phyloP scores from a whole-genome alignment of 768 basidiomycete genomes.

The Hortiboletus flavorubellus region DNA sequence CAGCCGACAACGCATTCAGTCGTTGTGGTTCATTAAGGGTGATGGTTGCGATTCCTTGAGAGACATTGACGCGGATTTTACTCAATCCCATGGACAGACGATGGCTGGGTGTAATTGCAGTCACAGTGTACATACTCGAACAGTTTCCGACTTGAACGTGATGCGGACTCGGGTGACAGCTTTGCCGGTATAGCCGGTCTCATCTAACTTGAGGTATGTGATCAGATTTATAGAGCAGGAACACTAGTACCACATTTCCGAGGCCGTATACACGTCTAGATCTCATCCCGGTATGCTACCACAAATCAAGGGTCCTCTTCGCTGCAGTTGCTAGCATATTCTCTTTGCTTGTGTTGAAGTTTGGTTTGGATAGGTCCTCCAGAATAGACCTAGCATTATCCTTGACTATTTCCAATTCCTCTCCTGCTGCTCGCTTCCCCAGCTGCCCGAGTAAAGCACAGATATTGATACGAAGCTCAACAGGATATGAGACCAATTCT shows the following conservation, averaged over 20 bases:
- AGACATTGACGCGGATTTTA: slow-evolving; percentile 45
- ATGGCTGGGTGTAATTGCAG: no score
- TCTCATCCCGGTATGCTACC: slow-evolving; percentile 6
- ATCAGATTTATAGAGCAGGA: background rate
- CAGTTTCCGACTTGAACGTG: background rate
- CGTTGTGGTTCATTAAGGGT: slow-evolving; percentile 59
- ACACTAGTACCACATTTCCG: background rate
- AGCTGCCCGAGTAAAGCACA: slow-evolving; percentile 71
- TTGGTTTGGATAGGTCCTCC: slow-evolving; percentile 42
- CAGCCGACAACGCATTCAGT: slow-evolving; percentile 56
- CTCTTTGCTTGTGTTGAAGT: slow-evolving; percentile 33
- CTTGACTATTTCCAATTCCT: slow-evolving; percentile 49
- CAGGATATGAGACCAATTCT: slow-evolving; percentile 48
- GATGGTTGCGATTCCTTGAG: slow-evolving; percentile 62
- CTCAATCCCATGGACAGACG: slow-evolving; percentile 32
- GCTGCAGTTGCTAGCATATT: slow-evolving; percentile 37
- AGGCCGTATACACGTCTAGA: background rate
- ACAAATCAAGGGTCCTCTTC: slow-evolving; percentile 41
- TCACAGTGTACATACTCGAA: no score
- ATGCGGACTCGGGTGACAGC: background rate
- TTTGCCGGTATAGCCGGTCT: slow-evolving; percentile 10
- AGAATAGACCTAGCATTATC: slow-evolving; percentile 48
- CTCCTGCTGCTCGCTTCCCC: slow-evolving; percentile 48
- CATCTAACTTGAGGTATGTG: background rate
- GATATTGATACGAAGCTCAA: slow-evolving; percentile 74